Evolutionary conservation across 805 yeast species (phyloP).

Genomic region (Candida rishiriensis): DNA sequence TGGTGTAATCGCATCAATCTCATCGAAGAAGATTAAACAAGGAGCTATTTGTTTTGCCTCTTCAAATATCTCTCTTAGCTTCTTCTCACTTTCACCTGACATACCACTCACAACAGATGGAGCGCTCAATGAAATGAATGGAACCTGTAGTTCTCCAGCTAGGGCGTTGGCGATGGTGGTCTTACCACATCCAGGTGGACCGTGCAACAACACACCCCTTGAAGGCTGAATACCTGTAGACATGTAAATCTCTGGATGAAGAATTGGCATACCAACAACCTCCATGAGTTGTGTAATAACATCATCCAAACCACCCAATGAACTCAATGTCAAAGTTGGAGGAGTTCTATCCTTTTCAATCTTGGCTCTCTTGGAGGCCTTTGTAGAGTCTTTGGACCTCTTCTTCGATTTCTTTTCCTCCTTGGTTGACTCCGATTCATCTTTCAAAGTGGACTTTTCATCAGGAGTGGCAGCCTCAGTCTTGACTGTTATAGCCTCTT

Average conservation of each 20-base stretch:
- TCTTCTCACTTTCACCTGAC: slow-evolving; percentile 99
- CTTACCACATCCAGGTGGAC: slow-evolving; percentile 99
- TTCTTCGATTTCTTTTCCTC: slow-evolving; percentile 37
- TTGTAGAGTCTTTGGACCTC: slow-evolving; percentile 36
- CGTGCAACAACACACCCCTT: slow-evolving; percentile 87
- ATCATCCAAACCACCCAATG: slow-evolving; percentile 85
- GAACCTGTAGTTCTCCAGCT: slow-evolving; percentile 92
- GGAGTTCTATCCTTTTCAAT: slow-evolving; percentile 58
- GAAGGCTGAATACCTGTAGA: slow-evolving; percentile 95
- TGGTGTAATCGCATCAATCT: slow-evolving; percentile 97
- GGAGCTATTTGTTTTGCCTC: slow-evolving; percentile 92
- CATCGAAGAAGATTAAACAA: slow-evolving; percentile 89
- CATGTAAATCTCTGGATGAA: slow-evolving; percentile 87
- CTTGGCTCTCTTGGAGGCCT: slow-evolving; percentile 25
- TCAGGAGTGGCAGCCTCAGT: background rate
- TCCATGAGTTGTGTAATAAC: slow-evolving; percentile 87
- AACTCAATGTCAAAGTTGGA: slow-evolving; percentile 61
- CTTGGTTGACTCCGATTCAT: background rate
- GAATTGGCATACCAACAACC: slow-evolving; percentile 82
- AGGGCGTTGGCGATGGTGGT: slow-evolving; percentile 94
- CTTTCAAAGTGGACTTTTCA: background rate
- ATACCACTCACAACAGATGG: slow-evolving; percentile 97
- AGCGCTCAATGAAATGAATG: slow-evolving; percentile 86
- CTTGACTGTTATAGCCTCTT: slow-evolving; percentile 29
- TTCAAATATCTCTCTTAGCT: slow-evolving; percentile 85